Percentiles rank a stretch among this genome's conserved stretches.
These are phyloP conservation scores for Mortierella hygrophila DNA, from an alignment of 192 early-diverging fungal species.

Conservation along the genomic window DNA sequence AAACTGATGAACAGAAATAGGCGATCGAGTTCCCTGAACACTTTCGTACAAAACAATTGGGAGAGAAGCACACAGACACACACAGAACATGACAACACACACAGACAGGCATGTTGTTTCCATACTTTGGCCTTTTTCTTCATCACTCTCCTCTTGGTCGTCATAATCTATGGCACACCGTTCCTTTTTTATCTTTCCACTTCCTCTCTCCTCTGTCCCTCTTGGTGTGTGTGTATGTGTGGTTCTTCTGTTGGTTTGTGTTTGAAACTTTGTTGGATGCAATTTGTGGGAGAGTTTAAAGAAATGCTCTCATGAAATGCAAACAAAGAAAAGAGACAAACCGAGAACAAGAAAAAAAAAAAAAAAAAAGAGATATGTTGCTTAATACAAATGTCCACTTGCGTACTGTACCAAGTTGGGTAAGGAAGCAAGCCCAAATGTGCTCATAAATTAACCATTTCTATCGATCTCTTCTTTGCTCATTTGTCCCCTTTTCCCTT, in stretches of 20 bases:
- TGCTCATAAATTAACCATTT: constrained; percentile 16
- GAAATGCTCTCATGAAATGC: neutral
- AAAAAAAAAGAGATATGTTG: neutral
- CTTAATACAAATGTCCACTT: no score
- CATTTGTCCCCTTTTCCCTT: neutral
- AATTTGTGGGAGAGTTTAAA: neutral
- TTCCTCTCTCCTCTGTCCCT: neutral
- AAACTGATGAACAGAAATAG: neutral
- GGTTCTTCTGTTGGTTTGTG: neutral
- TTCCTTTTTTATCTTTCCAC: neutral
- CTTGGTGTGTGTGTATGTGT: neutral
- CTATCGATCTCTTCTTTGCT: constrained; percentile 3
- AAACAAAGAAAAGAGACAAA: neutral
- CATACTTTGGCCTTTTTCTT: neutral
- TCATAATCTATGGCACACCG: neutral
- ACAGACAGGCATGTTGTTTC: neutral
- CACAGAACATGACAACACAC: neutral
- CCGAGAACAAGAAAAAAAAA: neutral
- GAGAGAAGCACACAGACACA: neutral
- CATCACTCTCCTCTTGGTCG: neutral
- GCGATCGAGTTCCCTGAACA: neutral
- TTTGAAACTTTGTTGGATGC: neutral
- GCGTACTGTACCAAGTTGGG: no score
- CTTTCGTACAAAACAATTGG: neutral
- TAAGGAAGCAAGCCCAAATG: no score